Conservation (phyloP, 768 basidiomycete genomes). For the Leccinum broughii region DNA sequence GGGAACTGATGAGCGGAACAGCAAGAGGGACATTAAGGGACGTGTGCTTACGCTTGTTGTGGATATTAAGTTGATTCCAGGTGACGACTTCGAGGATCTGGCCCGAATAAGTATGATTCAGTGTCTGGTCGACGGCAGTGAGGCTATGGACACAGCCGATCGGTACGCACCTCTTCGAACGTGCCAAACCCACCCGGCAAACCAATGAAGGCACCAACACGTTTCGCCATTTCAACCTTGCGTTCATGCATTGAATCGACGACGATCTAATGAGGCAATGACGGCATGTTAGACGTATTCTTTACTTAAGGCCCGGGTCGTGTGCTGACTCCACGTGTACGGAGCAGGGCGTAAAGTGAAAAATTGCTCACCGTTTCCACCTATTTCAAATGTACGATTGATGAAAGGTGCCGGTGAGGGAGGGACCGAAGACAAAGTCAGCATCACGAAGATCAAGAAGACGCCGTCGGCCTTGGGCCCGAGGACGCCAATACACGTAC, state of each 20-base stretch:
- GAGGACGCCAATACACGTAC: slow-evolving; percentile 27
- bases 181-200: slow-evolving; percentile 95
- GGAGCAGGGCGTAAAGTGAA: background rate
- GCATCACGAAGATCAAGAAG: background rate
- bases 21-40: slow-evolving; percentile 2
- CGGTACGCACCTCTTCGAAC: slow-evolving; percentile 74
- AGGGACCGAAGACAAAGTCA: slow-evolving; percentile 13
- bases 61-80: slow-evolving; percentile 91
- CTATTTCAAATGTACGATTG: slow-evolving; percentile 10
- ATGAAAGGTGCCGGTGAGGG: background rate
- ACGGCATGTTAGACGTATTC: slow-evolving; percentile 9
- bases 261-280: slow-evolving; percentile 48
- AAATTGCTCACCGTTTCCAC: slow-evolving; percentile 33
- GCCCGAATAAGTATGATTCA: background rate
- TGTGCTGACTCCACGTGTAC: slow-evolving; percentile 6
- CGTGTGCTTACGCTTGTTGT: slow-evolving; percentile 66
- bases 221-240: slow-evolving; percentile 87
- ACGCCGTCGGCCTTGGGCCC: slow-evolving; percentile 1
- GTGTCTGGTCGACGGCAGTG: background rate
- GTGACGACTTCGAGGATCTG: slow-evolving; percentile 90
- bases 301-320: background rate
- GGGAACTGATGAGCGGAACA: background rate
- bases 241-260: slow-evolving; percentile 87
- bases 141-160: background rate
- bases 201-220: slow-evolving; percentile 78